Evolutionary conservation across 192 early-diverging fungal genomes (phyloP), one percentile per base, ranked within the genome.

Genomic region (Mortierella antarctica): DNA sequence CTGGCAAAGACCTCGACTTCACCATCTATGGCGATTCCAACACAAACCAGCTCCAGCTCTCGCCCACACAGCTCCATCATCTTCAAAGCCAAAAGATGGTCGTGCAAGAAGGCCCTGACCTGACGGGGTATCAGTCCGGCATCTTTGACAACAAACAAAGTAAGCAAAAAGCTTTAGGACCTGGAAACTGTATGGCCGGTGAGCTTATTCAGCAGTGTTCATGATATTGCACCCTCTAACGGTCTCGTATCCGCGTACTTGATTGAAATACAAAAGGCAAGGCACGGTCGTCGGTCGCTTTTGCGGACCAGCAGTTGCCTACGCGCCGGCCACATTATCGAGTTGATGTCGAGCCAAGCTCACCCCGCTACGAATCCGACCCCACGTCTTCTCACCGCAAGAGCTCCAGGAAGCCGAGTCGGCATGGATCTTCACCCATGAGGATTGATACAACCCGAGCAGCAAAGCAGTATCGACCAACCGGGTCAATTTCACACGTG

Each of bases 21-120:
- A 39, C 66, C 40, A 56, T 67, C 66, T 57, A 67, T 12, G 54
- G 66, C 2, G 55, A 54, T 45, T 39, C 66, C 66, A 67, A 67
- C 55, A 67, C 66, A 39, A 67, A 67, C 23, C 54, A 57, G 57
- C 45, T 67, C 3, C 66, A 67, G 23, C 66, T 67, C 3, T 50
- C 55, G 4, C 44, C 55, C 2, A 41, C 45, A 15, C 54, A 67
- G 39, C 21, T 31, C 12, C 52, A 31, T n/a, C 51, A 46, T 20
- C 41, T 67, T 7, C 66, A 67, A 56, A 48, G 44, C 7, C 66
- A 67, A 57, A 41, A 21, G 11, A 53, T 18, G 12, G 44, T 47
- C 7, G 45, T 21, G 0, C 21, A 57, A 47, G 55, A 56, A 49
- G 66, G 23, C 7, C 54, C 46, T 0, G 45, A 67, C 18, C 55